Evolutionary conservation across 176 grass and related monocot genomes (phyloP), one percentile per base, ranked within the genome.

Genomic region (Bothriochloa decipiens): DNA sequence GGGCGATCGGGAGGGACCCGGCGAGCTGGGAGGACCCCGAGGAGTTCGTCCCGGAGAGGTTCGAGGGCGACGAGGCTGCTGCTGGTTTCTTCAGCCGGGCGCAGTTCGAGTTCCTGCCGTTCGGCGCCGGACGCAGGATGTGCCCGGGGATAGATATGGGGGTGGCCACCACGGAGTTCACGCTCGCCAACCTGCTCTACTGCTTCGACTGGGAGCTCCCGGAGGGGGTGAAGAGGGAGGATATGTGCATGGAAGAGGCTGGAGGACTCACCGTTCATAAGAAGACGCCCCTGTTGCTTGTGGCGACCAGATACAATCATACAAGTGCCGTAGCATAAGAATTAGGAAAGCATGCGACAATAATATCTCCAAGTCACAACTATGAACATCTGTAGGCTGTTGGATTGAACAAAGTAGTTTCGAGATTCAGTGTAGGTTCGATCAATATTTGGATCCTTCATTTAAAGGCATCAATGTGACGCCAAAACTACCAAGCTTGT

Each of bases 141-240:
- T 89, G 87, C 72, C 76, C 82, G 0, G 87, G 87, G 0, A 18
- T 89, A 7, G 42, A 36, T 1, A 85, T 89, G 40, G 87, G 45
- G 0, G 37, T 43, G 1, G 14, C 77, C 1, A 89, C 20, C 40
- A 11, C 40, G 17, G 87, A 89, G 42, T 32, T 89, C 60, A 40
- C 42, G 4, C 45, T 85, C 1, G 87, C 87, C 0, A 85, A 46
- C 17, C 61, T 72, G 23, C 50, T 82, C 0, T 37, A 42, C 4
- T 71, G 80, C 52, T 57, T 57, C 18, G 52, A 57, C 52, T 57
- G 52, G 52, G 52, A 57, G 52, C 52, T 22, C 6, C 52, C 18
- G 7, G 52, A 57, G 52, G 18, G 18, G 18, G 0, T 22, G 18
- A 22, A 1, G 52, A 8, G 0, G 18, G 18, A 57, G 52, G 52